Evolutionary conservation across 768 basidiomycete species (phyloP), one percentile per base, ranked within the genome.

Genomic region (Thelephora ganbajun): DNA sequence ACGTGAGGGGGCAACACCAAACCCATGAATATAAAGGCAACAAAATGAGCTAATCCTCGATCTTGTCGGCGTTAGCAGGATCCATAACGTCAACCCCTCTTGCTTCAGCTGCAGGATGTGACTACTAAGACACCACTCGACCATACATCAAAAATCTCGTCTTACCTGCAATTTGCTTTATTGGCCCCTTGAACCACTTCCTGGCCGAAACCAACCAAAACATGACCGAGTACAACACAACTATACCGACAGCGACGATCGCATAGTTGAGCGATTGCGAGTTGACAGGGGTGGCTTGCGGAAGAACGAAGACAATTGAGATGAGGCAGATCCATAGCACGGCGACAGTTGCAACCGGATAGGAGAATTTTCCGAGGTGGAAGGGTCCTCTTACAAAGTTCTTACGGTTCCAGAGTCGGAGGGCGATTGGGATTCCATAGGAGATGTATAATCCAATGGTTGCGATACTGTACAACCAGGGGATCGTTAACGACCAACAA

Each of bases 401-500:
- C 19, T 73, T 62, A 13, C 70, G 68, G 56, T 83, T 77, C 11
- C 83, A 57, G 18, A 85, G 72, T 1, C 81, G 74, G 9, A 85
- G 68, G 0, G 73, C 72, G 50, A 87, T 84, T 0, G 84, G 85
- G 16, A 86, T 77, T 73, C 79, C 80, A 56, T 86, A 89, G 0
- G 79, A 83, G 30, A 81, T 80, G 56, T 86, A 86, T 11, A 85
- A 64, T 0, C 83, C 84, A 48, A 85, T 85, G 0, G 83, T 83
- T 0, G 82, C 79, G 45, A 83, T 83, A 44, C 64, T 30, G 26
- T 30, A 30, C 9, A 30, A 30, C 26, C 4, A 30, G 26, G 26
- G 26, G 26, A 9, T 30, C 26, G 9, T 30, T 9, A 30, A 30
- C 26, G 26, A 30, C 26, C 4, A 9, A 30, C 5, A 9, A 4